These are phyloP conservation scores for Kuraishia capsulata DNA, from an alignment of 805 yeast species.

Conservation along the genomic window DNA sequence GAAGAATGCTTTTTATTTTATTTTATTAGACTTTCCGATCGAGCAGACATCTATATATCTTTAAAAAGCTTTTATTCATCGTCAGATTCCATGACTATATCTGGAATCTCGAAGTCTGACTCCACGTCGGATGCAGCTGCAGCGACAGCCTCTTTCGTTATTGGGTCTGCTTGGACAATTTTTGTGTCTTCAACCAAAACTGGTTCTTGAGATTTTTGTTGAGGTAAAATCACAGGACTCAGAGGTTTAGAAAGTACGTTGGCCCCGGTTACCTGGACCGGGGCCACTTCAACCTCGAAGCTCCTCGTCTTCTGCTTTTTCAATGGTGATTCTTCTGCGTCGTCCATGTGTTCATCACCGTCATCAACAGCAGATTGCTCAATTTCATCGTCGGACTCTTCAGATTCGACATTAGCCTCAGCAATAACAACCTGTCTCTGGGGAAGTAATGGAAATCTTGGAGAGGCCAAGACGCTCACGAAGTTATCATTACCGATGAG, in stretches of 20 bases:
- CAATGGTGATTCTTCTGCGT: conserved; percentile 4
- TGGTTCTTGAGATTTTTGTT: too few relatives aligned
- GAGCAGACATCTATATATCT: too few relatives aligned
- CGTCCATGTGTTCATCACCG: background rate
- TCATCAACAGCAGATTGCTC: conserved; percentile 2
- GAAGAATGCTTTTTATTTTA: background rate
- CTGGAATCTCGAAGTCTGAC: conserved; percentile 5
- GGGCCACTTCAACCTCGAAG: too few relatives aligned
- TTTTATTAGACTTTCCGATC: background rate
- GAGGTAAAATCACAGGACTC: too few relatives aligned
- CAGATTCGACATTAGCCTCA: conserved; percentile 11
- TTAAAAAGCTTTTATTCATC: conserved; percentile 1
- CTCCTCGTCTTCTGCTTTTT: background rate
- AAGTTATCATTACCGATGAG: conserved; percentile 36
- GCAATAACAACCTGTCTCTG: conserved; percentile 4
- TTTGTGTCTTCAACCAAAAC: too few relatives aligned
- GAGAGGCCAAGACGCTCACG: conserved; percentile 57
- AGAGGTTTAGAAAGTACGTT: too few relatives aligned
- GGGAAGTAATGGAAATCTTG: conserved; percentile 56
- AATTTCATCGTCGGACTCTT: conserved; percentile 8
- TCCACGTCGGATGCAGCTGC: conserved; percentile 3
- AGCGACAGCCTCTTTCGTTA: too few relatives aligned
- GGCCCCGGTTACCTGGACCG: too few relatives aligned
- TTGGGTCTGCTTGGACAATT: too few relatives aligned
- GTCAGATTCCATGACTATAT: background rate